Percentiles rank a stretch among this genome's conserved stretches.
phyloP scores from a whole-genome alignment of 352 stramenopile genomes.

The Elongisporangium undulatum region DNA sequence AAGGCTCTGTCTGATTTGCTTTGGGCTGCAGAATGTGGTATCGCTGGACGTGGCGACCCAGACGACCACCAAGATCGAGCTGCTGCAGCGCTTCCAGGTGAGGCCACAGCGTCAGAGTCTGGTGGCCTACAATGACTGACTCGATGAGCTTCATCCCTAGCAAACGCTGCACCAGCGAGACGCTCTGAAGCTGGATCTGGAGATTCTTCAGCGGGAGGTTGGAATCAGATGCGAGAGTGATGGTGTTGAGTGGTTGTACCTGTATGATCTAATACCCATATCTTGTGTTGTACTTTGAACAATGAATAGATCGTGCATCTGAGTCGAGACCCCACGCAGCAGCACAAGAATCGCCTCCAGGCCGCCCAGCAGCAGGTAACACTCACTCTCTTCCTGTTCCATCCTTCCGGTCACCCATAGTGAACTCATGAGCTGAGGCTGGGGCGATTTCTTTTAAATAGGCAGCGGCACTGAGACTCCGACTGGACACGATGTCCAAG shows the following conservation, averaged over 20 bases:
- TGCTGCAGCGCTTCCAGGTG: slow-evolving; percentile 31
- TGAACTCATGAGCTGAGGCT: not conserved
- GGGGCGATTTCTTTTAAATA: slow-evolving; percentile 5
- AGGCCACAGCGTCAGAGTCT: not conserved
- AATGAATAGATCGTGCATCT: not conserved
- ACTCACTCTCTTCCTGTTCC: not conserved
- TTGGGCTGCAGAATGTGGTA: slow-evolving; percentile 14
- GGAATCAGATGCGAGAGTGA: not conserved
- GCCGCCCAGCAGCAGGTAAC: not conserved
- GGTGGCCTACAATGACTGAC: not conserved
- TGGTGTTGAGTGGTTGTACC: not conserved
- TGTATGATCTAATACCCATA: not conserved
- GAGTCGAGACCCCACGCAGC: not conserved
- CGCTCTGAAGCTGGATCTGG: slow-evolving; percentile 20
- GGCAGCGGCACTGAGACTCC: slow-evolving; percentile 27
- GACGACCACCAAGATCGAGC: slow-evolving; percentile 25
- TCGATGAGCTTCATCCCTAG: not conserved
- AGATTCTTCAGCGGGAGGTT: slow-evolving; percentile 26
- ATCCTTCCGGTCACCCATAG: not conserved
- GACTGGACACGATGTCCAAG: slow-evolving; percentile 23
- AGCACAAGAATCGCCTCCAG: not conserved
- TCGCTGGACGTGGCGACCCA: slow-evolving; percentile 18
- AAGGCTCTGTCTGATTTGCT: not conserved
- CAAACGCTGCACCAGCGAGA: slow-evolving; percentile 13
- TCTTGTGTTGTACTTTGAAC: not conserved